phyloP scores from a whole-genome alignment of 2,329 filamentous ascomycete genomes.

The Colletotrichum sp. region DNA sequence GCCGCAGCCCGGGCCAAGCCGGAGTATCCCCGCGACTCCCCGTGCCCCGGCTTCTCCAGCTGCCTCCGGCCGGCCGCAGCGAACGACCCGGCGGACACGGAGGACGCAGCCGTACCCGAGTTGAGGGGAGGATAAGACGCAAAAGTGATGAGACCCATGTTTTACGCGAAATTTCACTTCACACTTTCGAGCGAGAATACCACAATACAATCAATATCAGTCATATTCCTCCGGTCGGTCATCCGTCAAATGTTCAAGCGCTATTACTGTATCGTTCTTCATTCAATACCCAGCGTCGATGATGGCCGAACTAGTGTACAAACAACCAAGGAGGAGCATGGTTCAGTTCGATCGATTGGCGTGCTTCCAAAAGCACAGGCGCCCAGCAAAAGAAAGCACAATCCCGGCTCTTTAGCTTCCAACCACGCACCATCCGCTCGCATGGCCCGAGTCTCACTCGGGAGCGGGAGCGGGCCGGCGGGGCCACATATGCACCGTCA shows the following conservation, averaged over 20 bases:
- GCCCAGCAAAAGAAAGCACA: neutral
- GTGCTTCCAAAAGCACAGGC: neutral
- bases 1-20: neutral
- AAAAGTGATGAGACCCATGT: neutral
- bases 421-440: neutral
- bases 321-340: no score
- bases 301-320: no score
- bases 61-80: neutral
- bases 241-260: no score
- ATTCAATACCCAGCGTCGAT: no score
- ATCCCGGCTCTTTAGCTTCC: neutral
- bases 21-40: neutral
- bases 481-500: neutral
- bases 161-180: fast-evolving
- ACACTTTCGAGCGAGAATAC: neutral
- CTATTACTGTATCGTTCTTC: no score
- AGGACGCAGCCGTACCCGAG: neutral
- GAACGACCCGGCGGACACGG: neutral
- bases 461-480: neutral
- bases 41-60: neutral
- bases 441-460: neutral
- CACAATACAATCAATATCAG: neutral
- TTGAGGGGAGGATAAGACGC: neutral
- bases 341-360: neutral
- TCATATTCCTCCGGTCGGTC: fast-evolving